Evolutionary conservation across 306 rosid species (phyloP), one percentile per base, ranked within the genome.

Genomic region (Trifolium fragiferum): DNA sequence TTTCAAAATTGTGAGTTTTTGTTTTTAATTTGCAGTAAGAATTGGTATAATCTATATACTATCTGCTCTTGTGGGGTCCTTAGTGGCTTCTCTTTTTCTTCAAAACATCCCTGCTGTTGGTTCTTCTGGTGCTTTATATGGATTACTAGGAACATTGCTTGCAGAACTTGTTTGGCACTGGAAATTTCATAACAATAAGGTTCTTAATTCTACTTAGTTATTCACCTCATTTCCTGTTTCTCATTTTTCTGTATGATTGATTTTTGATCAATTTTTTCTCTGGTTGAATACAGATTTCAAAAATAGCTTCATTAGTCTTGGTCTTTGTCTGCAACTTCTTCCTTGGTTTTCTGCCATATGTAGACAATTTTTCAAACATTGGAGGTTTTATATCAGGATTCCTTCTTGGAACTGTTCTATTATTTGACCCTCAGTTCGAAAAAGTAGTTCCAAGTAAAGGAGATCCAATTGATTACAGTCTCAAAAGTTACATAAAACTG

Each of bases 371-470:
- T 69, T 76, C 98, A 25, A 91, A 71, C 87, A 72, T 83, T 49
- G 96, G 97, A 51, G 98, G 97, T 61, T 87, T 91, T 70, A 40
- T 86, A 69, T 83, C 97, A n/a, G 98, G 98, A 27, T 78, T 88
- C 80, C 96, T 94, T 61, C 93, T 94, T 9, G 97, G 96, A 77
- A 87, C 89, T 40, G 84, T 77, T 68, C 82, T 91, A 77, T 63
- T 90, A 65, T 78, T 85, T 74, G 73, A 80, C 64, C 89, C 89
- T 50, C 81, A 82, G 83, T 75, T 76, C 69, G 77, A 68, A 16
- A 77, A 79, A 75, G 77, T 72, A 61, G 78, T 84, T 66, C 88
- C 85, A 81, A 86, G 71, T 50, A 88, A 88, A 81, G 96, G 78
- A 81, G 81, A 66, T 76, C 68, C 73, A 65, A 50, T 87, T 57